phyloP scores from a whole-genome alignment of 768 basidiomycete species.

The Boletus edulis region DNA sequence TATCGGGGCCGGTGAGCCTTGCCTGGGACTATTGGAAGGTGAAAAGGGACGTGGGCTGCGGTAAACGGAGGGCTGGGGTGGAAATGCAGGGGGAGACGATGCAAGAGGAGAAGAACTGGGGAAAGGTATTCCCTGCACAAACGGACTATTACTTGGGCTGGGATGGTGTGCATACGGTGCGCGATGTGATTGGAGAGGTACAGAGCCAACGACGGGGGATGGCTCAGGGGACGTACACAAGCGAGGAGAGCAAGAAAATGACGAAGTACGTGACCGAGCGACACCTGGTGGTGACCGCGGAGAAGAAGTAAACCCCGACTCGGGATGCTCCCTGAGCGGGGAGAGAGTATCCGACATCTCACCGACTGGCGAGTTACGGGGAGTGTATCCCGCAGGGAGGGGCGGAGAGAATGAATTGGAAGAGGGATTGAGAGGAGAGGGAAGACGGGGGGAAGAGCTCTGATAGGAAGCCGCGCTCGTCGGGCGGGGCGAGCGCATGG shows the following conservation, averaged over 20 bases:
- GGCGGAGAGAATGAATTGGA: conserved; percentile 5
- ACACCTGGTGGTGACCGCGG: background rate
- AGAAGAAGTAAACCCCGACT: conserved; percentile 12
- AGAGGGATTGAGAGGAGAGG: conserved; percentile 27
- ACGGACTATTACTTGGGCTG: conserved; percentile 5
- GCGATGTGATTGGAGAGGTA: conserved; percentile 2
- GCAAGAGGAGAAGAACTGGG: conserved; percentile 7
- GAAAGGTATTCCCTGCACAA: conserved; percentile 13
- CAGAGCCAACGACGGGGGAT: background rate
- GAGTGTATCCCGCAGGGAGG: background rate
- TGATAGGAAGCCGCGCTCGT: conserved; percentile 7
- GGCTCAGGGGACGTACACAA: conserved; percentile 9
- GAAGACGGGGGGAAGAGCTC: conserved; percentile 11
- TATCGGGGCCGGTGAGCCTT: conserved; percentile 9
- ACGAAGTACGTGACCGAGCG: too few relatives aligned
- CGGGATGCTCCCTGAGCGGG: conserved; percentile 16
- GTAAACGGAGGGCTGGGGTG: background rate
- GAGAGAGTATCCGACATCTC: conserved; percentile 18
- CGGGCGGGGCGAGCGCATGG: conserved; percentile 13
- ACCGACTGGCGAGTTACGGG: conserved; percentile 4
- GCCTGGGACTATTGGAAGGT: conserved; percentile 3
- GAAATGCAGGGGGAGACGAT: conserved; percentile 10
- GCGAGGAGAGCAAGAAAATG: conserved; percentile 13
- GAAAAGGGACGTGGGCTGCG: conserved; percentile 1
- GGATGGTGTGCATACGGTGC: conserved; percentile 7